A percentile compares a stretch with the other conserved stretches of the same genome.
Evolutionary conservation across 768 basidiomycete genomes (phyloP).

Genomic region (Chiua virens): DNA sequence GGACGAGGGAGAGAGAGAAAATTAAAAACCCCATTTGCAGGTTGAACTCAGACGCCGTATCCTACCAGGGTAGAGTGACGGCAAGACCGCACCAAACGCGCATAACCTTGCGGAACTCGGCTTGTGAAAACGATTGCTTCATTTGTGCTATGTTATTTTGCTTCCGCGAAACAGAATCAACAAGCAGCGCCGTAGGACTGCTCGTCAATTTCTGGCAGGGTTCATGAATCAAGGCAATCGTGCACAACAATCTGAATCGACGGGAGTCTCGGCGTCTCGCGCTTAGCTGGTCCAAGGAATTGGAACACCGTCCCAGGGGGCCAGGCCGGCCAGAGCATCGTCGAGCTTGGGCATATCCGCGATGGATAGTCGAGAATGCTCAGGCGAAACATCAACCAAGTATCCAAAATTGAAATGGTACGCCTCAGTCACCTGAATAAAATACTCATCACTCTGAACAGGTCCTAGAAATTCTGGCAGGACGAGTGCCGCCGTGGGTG

Average conservation of each 20-base stretch:
- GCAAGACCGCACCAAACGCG: slow-evolving; percentile 28
- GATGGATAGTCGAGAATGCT: not conserved
- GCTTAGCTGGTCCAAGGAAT: slow-evolving; percentile 5
- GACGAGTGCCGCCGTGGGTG: not conserved
- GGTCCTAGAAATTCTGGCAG: not conserved
- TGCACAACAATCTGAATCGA: not conserved
- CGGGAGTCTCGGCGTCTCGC: not conserved
- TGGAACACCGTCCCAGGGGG: slow-evolving; percentile 16
- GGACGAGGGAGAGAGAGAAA: not conserved
- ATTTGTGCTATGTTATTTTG: slow-evolving; percentile 12
- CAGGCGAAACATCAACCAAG: not conserved
- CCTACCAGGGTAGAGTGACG: slow-evolving; percentile 23
- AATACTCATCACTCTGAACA: not conserved
- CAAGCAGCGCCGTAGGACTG: not conserved
- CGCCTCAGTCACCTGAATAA: not conserved
- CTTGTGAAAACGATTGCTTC: slow-evolving; percentile 10
- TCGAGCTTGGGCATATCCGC: not conserved
- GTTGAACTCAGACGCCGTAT: slow-evolving; percentile 18
- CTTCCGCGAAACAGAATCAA: slow-evolving; percentile 11
- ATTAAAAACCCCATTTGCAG: slow-evolving; percentile 12
- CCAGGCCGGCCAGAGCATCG: not conserved
- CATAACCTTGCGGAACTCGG: slow-evolving; percentile 15
- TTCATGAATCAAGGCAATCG: slow-evolving; percentile 3
- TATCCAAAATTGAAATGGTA: slow-evolving; percentile 1
- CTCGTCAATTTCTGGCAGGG: not conserved